These are phyloP conservation scores for Hymenoscyphus fructigenus DNA, from an alignment of 2,329 filamentous ascomycete genomes.

Conservation along the genomic window DNA sequence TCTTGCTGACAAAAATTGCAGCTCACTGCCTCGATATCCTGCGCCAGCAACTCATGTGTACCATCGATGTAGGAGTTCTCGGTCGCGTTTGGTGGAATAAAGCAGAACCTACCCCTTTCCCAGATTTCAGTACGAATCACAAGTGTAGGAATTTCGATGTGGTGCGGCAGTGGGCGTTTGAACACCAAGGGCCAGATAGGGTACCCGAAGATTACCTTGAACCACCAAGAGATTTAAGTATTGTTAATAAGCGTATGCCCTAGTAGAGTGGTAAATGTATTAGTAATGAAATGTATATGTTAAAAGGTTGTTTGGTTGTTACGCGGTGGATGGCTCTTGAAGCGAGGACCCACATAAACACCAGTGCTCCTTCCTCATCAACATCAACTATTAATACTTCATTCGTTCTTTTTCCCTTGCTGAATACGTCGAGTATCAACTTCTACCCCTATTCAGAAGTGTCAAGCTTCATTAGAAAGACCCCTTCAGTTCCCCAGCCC, in stretches of 20 bases:
- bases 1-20: slow-evolving; percentile 20
- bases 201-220: slow-evolving; percentile 23
- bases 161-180: slow-evolving; percentile 48
- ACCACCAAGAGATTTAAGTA: slow-evolving; percentile 16
- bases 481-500: neutral
- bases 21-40: slow-evolving; percentile 54
- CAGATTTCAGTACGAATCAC: slow-evolving; percentile 54
- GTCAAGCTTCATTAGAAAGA: neutral
- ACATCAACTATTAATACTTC: neutral
- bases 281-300: neutral
- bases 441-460: neutral
- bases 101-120: slow-evolving; percentile 40
- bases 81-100: slow-evolving; percentile 53
- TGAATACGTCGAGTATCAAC: neutral
- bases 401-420: neutral
- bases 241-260: slow-evolving; percentile 26
- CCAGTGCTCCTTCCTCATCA: neutral
- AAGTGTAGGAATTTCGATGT: slow-evolving; percentile 51
- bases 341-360: neutral
- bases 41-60: slow-evolving; percentile 55
- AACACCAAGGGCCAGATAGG: slow-evolving; percentile 40
- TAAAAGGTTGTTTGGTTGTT: neutral
- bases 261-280: slow-evolving; percentile 9
- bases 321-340: neutral
- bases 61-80: slow-evolving; percentile 49